Evolutionary conservation across 176 grass and related monocot genomes (phyloP), one percentile per base, ranked within the genome.

Genomic region (Triticum monococcum): DNA sequence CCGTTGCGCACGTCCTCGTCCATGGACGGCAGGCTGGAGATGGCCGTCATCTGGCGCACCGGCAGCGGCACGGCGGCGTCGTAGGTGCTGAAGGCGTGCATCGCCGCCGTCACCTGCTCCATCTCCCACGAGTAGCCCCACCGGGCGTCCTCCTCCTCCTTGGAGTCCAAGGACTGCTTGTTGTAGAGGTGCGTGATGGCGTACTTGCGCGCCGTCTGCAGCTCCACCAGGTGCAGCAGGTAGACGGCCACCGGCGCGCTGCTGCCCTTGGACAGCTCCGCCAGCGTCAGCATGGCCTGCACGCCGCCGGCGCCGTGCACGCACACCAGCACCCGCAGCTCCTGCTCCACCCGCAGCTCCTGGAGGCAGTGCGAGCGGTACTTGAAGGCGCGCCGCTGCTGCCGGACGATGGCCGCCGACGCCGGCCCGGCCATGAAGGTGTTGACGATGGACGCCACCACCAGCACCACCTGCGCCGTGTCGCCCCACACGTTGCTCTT

Each of bases 221-320:
- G 87, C 89, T 96, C 91, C 18, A 88, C 63, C 1, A 96, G 94
- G 85, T 96, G 91, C 12, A 93, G 37, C 36, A 93, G 86, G 81
- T 87, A 87, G 41, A 79, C 63, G 32, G 79, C 52, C 22, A 97
- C 31, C 3, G 80, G 86, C 17, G 79, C 70, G 18, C 71, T 64
- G 18, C 71, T 54, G 26, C 86, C 81, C 64, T 45, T 63, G 62
- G 89, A 84, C 22, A 90, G 78, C 77, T 87, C 59, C 2, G 86
- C 68, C 18, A 97, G 63, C n/a, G 74, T 68, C 26, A 94, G 89
- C 85, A 89, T 81, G 10, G 89, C 33, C 69, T 79, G 65, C 12
- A 89, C 84, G 5, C 84, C 78, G 0, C 40, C 52, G 28, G 86
- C 77, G 66, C 56, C 33, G 66, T 95, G 91, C 31, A 93, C 84